Base-by-base conservation (phyloP, 2,329 filamentous ascomycete genomes). In the Penicillium aurantiogriseum region DNA sequence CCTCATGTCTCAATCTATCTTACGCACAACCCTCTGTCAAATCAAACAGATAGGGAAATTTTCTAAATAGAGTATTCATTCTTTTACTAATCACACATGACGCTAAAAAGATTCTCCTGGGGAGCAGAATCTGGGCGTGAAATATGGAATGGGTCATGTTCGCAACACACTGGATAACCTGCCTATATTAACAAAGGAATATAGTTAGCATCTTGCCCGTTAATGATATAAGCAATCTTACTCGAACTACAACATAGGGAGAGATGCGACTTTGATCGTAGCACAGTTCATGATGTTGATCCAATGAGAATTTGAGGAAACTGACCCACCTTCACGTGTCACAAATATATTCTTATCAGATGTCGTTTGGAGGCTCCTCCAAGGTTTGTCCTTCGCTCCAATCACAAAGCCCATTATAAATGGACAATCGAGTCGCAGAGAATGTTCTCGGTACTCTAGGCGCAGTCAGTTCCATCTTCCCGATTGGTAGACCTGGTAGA, bases 371-470 rank as follows among this genome's bases (percentile, higher is more conserved):
- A 33, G 31, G 5, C 23, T 27, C 15, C 29, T 38, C n/a, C 36
- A 39, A 19, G n/a, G n/a, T 39, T 15, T 23, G 15, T 38, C 7
- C 17, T 11, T 13, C 42, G 17, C 21, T 43, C 9, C 38, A 25
- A 17, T 11, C 11, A n/a, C 19, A n/a, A n/a, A 4, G 5, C 31
- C 45, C 11, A 21, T 5, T 36, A 11, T 31, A 19, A 13, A 70
- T 70, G 68, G 61, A 70, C n/a, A 61, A 65, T 10, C 67, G 63
- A 17, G 50, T 69, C 13, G 65, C 66, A 19, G 70, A 68, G 47
- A 73, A 71, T 52, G 59, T 70, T 5, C 64, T 72, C 0, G 70
- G 70, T 5, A 72, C 69, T 5, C 60, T 70, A 2, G 70, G 70
- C 9, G 69, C 70, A 19, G 68, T 70, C 10, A n/a, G 65, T 62